A percentile compares a stretch with the other conserved stretches of the same genome.
These are phyloP conservation scores for Musa itinerans DNA, from an alignment of 176 grass and related monocot genomes.

Conservation along the genomic window DNA sequence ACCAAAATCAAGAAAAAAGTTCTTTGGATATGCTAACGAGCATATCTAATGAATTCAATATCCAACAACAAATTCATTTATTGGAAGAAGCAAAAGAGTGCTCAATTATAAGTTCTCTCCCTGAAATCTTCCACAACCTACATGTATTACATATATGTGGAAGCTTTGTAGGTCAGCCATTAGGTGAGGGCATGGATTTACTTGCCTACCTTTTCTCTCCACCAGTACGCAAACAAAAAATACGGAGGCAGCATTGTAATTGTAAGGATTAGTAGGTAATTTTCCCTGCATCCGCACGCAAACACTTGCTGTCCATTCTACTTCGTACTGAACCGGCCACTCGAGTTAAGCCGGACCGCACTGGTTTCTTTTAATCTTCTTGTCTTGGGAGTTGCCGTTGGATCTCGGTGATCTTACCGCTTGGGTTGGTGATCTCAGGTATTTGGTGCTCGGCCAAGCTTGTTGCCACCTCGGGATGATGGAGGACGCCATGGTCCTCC, in stretches of 20 bases:
- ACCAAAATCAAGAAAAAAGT: neutral
- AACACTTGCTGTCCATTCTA: too few relatives aligned
- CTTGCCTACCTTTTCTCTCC: too few relatives aligned
- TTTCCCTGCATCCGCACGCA: too few relatives aligned
- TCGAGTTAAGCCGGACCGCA: neutral
- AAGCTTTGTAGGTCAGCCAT: too few relatives aligned
- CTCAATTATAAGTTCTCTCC: too few relatives aligned
- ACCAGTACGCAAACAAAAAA: too few relatives aligned
- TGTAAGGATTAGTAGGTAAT: too few relatives aligned
- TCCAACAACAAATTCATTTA: neutral
- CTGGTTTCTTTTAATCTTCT: neutral
- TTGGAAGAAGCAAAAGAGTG: neutral
- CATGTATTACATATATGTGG: too few relatives aligned
- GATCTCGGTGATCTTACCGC: neutral
- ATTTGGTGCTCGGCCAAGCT: conserved; percentile 70
- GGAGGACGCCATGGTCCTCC: conserved; percentile 83
- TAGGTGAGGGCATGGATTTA: too few relatives aligned
- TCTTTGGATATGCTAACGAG: neutral
- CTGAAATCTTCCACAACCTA: too few relatives aligned
- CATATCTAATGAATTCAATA: neutral
- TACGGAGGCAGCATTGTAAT: too few relatives aligned
- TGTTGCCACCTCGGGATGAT: conserved; percentile 88
- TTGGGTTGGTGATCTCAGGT: conserved; percentile 23
- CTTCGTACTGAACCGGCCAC: too few relatives aligned
- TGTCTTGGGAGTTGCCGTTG: neutral